These are phyloP conservation scores for Tritrichomonas foetus DNA, from an alignment of 208 protist genomes.

Conservation along the genomic window DNA sequence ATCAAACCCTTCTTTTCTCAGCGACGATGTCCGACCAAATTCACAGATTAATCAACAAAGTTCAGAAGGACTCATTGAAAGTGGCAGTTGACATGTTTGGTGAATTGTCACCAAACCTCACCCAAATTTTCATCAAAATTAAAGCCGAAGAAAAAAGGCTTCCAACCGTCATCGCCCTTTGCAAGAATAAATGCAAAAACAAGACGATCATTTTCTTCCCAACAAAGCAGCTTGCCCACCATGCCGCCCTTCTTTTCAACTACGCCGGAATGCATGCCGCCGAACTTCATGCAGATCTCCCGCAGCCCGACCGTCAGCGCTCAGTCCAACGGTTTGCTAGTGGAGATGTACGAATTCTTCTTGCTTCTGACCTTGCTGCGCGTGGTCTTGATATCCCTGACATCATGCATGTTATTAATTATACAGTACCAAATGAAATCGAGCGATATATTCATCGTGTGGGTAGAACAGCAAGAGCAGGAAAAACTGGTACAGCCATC, in stretches of 20 bases:
- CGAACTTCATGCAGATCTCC: conserved; percentile 26
- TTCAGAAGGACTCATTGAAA: background rate
- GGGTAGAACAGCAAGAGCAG: conserved; percentile 73
- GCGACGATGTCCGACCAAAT: conserved; percentile 92
- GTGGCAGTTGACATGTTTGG: background rate
- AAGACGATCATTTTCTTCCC: conserved; percentile 69
- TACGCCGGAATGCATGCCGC: background rate
- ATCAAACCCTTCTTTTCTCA: conserved; percentile 96
- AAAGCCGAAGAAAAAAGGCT: background rate
- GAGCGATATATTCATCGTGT: conserved; percentile 91
- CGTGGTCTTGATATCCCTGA: conserved; percentile 65
- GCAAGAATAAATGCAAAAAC: background rate
- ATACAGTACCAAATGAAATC: conserved; percentile 64
- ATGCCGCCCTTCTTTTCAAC: conserved; percentile 63
- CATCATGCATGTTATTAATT: conserved; percentile 71
- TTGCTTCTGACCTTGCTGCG: conserved; percentile 58
- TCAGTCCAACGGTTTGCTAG: background rate
- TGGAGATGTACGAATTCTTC: conserved; percentile 41
- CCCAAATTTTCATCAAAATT: background rate
- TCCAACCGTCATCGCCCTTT: background rate
- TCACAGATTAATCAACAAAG: background rate
- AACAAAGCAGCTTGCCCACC: conserved; percentile 87
- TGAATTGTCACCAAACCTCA: background rate
- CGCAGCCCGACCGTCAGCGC: background rate
- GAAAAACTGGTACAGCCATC: conserved; percentile 59